A percentile compares a stretch with the other conserved stretches of the same genome.
Conservation (phyloP, 2,329 filamentous ascomycete species). For the Hymenoscyphus fructigenus region DNA sequence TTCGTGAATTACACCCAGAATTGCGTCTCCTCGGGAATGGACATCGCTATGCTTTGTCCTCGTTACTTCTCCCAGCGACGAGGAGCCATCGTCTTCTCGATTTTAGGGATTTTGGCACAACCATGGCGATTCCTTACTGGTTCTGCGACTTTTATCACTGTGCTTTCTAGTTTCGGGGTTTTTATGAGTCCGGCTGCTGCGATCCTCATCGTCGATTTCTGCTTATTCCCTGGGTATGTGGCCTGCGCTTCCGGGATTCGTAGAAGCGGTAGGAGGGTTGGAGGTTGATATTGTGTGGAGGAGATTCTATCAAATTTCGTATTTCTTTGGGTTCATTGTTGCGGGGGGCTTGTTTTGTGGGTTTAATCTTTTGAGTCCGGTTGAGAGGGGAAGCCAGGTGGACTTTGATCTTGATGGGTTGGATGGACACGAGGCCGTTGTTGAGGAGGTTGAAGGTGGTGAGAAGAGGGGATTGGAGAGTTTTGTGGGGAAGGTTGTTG, state of each 20-base stretch:
- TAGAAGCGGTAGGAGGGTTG: constrained; percentile 14
- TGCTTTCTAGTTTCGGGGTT: constrained; percentile 16
- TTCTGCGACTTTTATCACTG: constrained; percentile 18
- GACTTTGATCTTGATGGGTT: constrained; percentile 17
- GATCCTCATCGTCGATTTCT: constrained; percentile 19
- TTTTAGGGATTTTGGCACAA: constrained; percentile 8
- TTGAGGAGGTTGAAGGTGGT: neutral
- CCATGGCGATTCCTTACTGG: constrained; percentile 18
- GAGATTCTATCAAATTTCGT: constrained; percentile 18
- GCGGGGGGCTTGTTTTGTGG: constrained; percentile 12
- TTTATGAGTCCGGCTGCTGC: constrained; percentile 17
- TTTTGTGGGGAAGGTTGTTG: neutral
- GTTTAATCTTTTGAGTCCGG: constrained; percentile 12
- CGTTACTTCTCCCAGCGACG: constrained; percentile 12
- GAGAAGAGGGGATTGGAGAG: neutral
- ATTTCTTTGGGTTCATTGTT: constrained; percentile 19
- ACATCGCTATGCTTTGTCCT: constrained; percentile 12
- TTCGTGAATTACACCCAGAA: constrained; percentile 17
- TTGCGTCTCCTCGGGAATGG: constrained; percentile 17
- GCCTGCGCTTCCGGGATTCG: constrained; percentile 18
- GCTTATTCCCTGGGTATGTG: constrained; percentile 19
- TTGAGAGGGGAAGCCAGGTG: constrained; percentile 15
- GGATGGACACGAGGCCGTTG: neutral
- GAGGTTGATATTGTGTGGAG: constrained; percentile 11
- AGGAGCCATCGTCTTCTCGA: constrained; percentile 32